Evolutionary conservation across 164 flowering plant genomes (phyloP), one percentile per base, ranked within the genome.

Genomic region (Aristolochia contorta): DNA sequence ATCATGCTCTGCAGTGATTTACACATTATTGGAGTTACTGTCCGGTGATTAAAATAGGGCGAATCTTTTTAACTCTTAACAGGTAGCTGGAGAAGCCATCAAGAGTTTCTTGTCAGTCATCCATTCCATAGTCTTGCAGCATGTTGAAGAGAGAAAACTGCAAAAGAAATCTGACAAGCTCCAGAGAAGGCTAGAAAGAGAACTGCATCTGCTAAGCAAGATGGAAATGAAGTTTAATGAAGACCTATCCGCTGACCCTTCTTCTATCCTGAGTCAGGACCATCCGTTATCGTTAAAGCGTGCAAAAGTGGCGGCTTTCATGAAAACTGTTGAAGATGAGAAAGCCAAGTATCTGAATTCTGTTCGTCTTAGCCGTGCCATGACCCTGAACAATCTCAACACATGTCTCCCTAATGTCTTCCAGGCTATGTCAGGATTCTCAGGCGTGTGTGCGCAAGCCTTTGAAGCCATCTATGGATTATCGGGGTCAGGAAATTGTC

Each of bases 11-110:
- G 43, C 10, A 8, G 43, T 37, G 43, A 37, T 37, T 37, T 37
- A 37, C 43, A 3, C 43, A 37, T 37, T 37, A 10, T 8, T 37
- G 43, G 43, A 4, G 5, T 37, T 3, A 37, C 10, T 37, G 7
- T 37, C 43, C 43, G 7, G 7, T 37, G 43, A 37, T 6, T 37
- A 37, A 8, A 37, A 37, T 37, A 37, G 9, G 10, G 9, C 6
- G 24, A 52, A 52, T 52, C 23, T 24, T 43, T 25, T 13, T 47
- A 24, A 20, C 22, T 45, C 27, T 24, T 64, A 41, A 27, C 85
- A 89, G 97, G 82, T 66, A 47, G 81, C 82, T 8, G 75, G 86
- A 6, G 96, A 91, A 21, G 86, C 97, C 71, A 82, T 91, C 41
- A 83, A 79, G 68, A 68, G 82, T 65, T 73, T 87, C 59, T 49